Percentiles rank a stretch among this genome's conserved stretches.
phyloP scores from a whole-genome alignment of 2,329 filamentous ascomycete species.

The Diaporthe vexans region DNA sequence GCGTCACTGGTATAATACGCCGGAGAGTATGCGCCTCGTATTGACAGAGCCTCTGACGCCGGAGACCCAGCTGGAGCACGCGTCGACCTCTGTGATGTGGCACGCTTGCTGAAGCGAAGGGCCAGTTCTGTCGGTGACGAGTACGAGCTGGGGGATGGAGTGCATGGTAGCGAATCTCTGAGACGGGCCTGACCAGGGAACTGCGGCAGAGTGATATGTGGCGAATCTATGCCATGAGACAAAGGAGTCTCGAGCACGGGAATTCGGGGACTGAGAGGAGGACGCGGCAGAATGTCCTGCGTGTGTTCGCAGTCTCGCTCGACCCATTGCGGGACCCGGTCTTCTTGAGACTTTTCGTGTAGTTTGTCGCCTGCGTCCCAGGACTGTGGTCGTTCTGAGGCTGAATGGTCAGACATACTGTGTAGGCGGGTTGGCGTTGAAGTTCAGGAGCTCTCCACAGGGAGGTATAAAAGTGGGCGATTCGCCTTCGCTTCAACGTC shows the following conservation, averaged over 20 bases:
- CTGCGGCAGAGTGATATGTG: not conserved
- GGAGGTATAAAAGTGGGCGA: not conserved
- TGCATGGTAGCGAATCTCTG: not conserved
- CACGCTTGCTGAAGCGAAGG: not conserved
- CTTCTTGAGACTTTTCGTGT: not conserved
- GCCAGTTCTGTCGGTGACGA: not conserved
- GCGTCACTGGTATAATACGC: not conserved
- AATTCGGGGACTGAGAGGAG: not conserved
- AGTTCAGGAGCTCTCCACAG: not conserved
- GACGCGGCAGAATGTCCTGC: not conserved
- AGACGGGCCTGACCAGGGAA: not conserved
- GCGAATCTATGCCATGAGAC: not conserved
- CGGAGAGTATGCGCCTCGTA: not conserved
- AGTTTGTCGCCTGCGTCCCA: not conserved
- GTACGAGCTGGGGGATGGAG: not conserved
- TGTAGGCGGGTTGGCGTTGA: not conserved
- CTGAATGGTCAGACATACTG: conserved; percentile 1
- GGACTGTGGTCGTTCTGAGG: not conserved
- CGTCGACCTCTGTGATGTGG: not conserved
- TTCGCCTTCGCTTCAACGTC: not conserved
- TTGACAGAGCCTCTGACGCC: not conserved
- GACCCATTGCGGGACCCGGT: not conserved
- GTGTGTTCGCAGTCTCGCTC: not conserved
- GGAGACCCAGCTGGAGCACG: not conserved
- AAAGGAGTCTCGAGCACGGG: not conserved